These are phyloP conservation scores for Lignosus rhinocerotis DNA, from an alignment of 1,284 basidiomycete species.

Conservation along the genomic window DNA sequence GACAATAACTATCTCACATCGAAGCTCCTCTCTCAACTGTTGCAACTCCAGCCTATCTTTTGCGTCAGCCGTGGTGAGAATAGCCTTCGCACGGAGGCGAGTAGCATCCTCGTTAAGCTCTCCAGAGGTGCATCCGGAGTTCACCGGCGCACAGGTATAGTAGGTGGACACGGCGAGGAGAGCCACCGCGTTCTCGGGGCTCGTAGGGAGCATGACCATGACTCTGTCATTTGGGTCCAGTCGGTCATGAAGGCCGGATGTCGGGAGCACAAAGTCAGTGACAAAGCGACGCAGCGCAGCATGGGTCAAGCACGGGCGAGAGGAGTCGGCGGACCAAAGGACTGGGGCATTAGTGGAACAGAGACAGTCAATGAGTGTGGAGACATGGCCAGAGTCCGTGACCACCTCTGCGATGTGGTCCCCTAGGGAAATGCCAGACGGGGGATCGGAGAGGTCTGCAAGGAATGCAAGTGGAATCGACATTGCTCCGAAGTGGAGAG, in stretches of 20 bases:
- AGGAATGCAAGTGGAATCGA: slow-evolving; percentile 23
- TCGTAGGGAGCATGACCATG: slow-evolving; percentile 23
- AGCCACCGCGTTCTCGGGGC: slow-evolving; percentile 23
- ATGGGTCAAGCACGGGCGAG: slow-evolving; percentile 19
- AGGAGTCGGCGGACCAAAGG: slow-evolving; percentile 19
- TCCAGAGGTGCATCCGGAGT: slow-evolving; percentile 21
- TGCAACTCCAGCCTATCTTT: slow-evolving; percentile 17
- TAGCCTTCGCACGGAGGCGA: slow-evolving; percentile 20
- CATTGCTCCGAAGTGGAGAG: slow-evolving; percentile 10
- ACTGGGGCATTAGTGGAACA: slow-evolving; percentile 17
- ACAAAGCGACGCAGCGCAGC: slow-evolving; percentile 18
- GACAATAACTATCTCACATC: slow-evolving; percentile 35
- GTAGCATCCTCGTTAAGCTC: slow-evolving; percentile 20
- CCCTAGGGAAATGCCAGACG: slow-evolving; percentile 12
- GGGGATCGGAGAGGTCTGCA: slow-evolving; percentile 13
- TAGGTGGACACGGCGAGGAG: slow-evolving; percentile 20
- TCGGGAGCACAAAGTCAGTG: slow-evolving; percentile 17
- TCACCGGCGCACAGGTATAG: slow-evolving; percentile 22
- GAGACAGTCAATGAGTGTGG: slow-evolving; percentile 21
- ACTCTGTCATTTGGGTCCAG: slow-evolving; percentile 21
- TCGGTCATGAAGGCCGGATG: slow-evolving; percentile 16
- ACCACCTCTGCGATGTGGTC: slow-evolving; percentile 20
- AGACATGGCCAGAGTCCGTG: slow-evolving; percentile 20
- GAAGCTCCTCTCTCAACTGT: slow-evolving; percentile 15
- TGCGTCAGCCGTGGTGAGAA: slow-evolving; percentile 22